phyloP scores from a whole-genome alignment of 768 basidiomycete species.

The Pisolithus albus region DNA sequence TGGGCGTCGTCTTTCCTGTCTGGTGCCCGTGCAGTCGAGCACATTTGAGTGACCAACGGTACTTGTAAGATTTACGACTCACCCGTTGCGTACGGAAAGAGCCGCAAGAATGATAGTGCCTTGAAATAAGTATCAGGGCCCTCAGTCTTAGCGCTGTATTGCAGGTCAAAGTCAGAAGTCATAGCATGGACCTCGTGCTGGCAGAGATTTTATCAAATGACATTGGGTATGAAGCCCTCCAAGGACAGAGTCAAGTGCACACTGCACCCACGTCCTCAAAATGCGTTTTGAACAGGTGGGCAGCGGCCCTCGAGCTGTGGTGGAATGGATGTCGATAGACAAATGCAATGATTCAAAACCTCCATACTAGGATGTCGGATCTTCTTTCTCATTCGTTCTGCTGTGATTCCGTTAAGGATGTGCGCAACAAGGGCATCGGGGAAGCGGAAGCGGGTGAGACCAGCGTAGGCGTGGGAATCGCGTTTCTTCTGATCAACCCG shows the following conservation, averaged over 20 bases:
- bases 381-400: conserved; percentile 59
- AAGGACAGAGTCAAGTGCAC: conserved; percentile 60
- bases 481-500: too few species aligned
- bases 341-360: conserved; percentile 54
- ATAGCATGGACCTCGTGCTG: too few species aligned
- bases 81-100: conserved; percentile 70
- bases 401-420: conserved; percentile 61
- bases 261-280: conserved; percentile 66
- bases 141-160: conserved; percentile 48
- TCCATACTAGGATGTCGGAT: conserved; percentile 80
- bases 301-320: conserved; percentile 54
- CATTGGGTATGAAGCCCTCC: too few species aligned
- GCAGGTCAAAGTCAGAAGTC: conserved; percentile 4
- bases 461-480: too few species aligned
- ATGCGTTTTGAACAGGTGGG: conserved; percentile 42
- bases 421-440: conserved; percentile 64
- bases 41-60: not conserved
- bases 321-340: conserved; percentile 76
- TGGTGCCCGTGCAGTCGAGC: conserved; percentile 20
- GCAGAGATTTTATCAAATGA: too few species aligned
- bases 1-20: conserved; percentile 59
- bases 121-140: conserved; percentile 69
- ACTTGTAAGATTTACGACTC: not conserved
- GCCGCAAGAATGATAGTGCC: conserved; percentile 88
- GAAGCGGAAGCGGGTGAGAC: conserved; percentile 23